These are phyloP conservation scores for Fusarium sp. DNA, from an alignment of 2,329 filamentous ascomycete species.

Conservation along the genomic window DNA sequence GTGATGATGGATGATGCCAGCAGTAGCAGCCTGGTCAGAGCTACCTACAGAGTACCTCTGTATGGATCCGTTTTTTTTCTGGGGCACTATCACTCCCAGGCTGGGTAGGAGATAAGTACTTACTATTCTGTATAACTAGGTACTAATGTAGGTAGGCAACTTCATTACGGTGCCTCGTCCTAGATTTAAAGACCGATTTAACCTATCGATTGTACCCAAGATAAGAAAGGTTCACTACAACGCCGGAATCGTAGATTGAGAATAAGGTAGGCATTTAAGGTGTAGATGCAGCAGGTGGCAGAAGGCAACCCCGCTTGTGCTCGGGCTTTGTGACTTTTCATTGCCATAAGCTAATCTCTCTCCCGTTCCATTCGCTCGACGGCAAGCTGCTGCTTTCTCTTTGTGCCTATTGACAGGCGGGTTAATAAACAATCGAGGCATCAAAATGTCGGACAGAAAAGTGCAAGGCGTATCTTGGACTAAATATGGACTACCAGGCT, in stretches of 20 bases:
- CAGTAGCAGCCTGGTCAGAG: constrained; percentile 42
- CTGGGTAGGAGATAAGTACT: no score
- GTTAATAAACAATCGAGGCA: no score
- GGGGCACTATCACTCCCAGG: constrained; percentile 5
- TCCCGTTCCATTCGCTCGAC: neutral
- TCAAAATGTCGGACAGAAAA: no score
- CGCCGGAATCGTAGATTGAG: neutral
- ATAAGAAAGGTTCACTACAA: neutral
- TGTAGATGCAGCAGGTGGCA: neutral
- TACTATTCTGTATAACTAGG: no score
- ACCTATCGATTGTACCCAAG: neutral
- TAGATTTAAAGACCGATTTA: no score
- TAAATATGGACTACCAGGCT: no score
- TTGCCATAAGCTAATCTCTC: constrained; percentile 3
- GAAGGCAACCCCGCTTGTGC: constrained; percentile 6
- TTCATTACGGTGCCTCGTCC: neutral
- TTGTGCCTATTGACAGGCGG: neutral
- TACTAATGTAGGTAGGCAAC: neutral
- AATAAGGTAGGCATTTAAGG: neutral
- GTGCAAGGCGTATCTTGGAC: no score
- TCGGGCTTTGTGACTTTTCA: constrained; percentile 6
- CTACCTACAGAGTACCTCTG: constrained; percentile 1
- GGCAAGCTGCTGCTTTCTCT: neutral
- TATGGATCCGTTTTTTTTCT: constrained; percentile 32
- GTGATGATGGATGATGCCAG: constrained; percentile 44